Conservation (phyloP, 2,329 filamentous ascomycete species). For the Monilinia fructigena region DNA sequence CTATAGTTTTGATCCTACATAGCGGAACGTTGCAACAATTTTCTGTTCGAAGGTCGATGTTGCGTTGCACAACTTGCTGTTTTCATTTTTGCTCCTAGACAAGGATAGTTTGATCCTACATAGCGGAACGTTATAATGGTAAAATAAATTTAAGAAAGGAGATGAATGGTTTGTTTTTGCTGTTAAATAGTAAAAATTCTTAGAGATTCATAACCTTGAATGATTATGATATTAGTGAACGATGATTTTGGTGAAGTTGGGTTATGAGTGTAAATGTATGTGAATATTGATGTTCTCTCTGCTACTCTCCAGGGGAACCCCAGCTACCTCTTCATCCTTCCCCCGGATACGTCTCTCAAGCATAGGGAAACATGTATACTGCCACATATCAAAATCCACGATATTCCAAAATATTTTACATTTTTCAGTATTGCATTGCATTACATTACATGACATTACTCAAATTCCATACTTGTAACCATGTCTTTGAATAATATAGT, state of each 20-base stretch:
- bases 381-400: too few relatives aligned
- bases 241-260: background rate
- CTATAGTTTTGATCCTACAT: constrained; percentile 1
- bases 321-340: too few relatives aligned
- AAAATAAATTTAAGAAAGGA: background rate
- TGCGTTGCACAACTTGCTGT: background rate
- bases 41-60: too few relatives aligned
- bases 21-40: background rate
- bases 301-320: too few relatives aligned
- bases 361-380: too few relatives aligned
- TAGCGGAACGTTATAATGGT: background rate
- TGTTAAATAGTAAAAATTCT: background rate
- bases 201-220: background rate
- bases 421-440: too few relatives aligned
- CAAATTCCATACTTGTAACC: too few relatives aligned
- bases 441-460: too few relatives aligned
- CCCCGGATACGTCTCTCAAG: too few relatives aligned
- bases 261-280: background rate
- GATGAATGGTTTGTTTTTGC: background rate
- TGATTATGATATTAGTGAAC: background rate
- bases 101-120: background rate
- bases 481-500: too few relatives aligned
- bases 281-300: too few relatives aligned
- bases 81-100: background rate
- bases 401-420: too few relatives aligned